A percentile compares a stretch with the other conserved stretches of the same genome.
These are phyloP conservation scores for Acer campestre DNA, from an alignment of 345 rosid species.

Conservation along the genomic window DNA sequence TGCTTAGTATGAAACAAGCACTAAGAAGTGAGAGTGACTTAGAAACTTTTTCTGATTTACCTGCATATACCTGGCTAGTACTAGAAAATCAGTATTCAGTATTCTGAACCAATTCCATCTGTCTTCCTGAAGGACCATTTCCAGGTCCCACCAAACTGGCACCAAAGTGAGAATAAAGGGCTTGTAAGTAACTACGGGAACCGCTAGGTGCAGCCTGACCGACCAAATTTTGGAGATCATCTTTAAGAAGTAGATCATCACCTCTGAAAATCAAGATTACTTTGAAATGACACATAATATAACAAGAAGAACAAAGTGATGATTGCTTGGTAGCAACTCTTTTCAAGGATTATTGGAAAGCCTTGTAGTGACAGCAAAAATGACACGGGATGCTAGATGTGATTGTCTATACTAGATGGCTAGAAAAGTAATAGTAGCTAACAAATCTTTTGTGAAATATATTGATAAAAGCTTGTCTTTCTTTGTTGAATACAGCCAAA, in stretches of 20 bases:
- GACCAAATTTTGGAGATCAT: constrained; percentile 8
- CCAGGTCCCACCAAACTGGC: accelerated
- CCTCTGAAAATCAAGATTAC: neutral
- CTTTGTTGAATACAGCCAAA: no score
- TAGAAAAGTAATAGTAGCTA: neutral
- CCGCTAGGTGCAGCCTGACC: constrained; percentile 16
- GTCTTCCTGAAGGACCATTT: no score
- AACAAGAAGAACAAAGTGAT: neutral
- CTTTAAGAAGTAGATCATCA: neutral
- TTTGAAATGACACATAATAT: neutral
- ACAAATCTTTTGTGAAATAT: neutral
- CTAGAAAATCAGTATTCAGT: no score
- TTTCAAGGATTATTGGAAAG: neutral
- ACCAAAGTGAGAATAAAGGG: accelerated
- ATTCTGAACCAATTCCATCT: no score
- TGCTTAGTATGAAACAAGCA: accelerated
- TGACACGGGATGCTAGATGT: neutral
- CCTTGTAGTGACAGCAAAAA: neutral
- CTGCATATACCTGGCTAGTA: no score
- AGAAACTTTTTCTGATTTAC: accelerated
- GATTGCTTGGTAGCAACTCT: neutral
- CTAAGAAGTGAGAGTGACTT: no score
- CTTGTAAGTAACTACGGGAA: neutral
- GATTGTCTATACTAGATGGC: neutral
- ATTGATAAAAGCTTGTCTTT: neutral